phyloP scores from a whole-genome alignment of 176 grass and related monocot genomes.

The Poa pratensis region DNA sequence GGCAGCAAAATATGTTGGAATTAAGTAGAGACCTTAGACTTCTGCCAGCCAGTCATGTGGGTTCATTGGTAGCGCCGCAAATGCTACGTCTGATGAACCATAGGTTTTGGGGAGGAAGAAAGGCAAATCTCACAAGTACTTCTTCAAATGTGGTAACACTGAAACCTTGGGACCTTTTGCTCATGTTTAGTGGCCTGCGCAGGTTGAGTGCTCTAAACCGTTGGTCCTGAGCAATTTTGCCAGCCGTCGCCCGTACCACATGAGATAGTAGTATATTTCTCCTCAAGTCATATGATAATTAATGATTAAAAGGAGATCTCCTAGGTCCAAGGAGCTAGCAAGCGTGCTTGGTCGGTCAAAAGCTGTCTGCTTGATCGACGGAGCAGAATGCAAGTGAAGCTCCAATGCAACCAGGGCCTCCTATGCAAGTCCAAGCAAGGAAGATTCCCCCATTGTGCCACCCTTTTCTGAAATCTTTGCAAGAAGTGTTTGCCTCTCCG shows the following conservation, averaged over 20 bases:
- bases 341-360: constrained; percentile 52
- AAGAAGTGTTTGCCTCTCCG: neutral
- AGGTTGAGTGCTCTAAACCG: constrained; percentile 38
- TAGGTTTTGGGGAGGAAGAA: constrained; percentile 37
- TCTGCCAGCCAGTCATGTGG: constrained; percentile 31
- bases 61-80: constrained; percentile 31
- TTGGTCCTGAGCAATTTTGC: constrained; percentile 21
- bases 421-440: neutral
- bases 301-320: constrained; percentile 39
- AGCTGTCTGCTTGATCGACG: constrained; percentile 21
- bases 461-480: constrained; percentile 23
- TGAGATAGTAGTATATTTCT: constrained; percentile 29
- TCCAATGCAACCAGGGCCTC: constrained; percentile 6
- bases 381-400: constrained; percentile 35
- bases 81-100: constrained; percentile 35
- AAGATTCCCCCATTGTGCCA: constrained; percentile 41
- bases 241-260: neutral
- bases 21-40: constrained; percentile 43
- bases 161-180: constrained; percentile 14
- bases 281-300: constrained; percentile 3
- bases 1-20: constrained; percentile 47
- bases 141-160: constrained; percentile 25
- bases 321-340: constrained; percentile 41
- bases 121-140: constrained; percentile 43
- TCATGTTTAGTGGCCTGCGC: constrained; percentile 27